Evolutionary conservation across 805 yeast genomes (phyloP).

Genomic region (Spathaspora arborariae): DNA sequence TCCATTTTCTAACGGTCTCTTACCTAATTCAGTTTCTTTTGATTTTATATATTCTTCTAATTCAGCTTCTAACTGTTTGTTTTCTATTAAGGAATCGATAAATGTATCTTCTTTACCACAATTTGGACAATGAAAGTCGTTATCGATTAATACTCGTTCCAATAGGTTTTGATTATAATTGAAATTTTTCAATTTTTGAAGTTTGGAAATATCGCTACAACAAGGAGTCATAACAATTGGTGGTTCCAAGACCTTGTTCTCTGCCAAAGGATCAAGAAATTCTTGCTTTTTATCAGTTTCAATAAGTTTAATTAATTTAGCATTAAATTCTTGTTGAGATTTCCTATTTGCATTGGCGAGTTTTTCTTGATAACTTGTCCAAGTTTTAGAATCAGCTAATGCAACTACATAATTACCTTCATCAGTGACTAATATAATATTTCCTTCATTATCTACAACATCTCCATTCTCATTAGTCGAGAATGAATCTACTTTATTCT

Average conservation of each 20-base stretch:
- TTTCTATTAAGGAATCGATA: conserved; percentile 66
- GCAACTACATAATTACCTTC: conserved; percentile 95
- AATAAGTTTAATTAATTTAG: conserved; percentile 26
- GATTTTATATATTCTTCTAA: conserved; percentile 49
- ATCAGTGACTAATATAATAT: conserved; percentile 80
- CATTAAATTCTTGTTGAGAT: conserved; percentile 51
- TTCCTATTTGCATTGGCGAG: conserved; percentile 46
- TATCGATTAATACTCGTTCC: conserved; percentile 57
- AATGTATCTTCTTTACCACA: conserved; percentile 73
- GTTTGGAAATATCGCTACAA: conserved; percentile 54
- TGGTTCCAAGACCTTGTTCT: conserved; percentile 53
- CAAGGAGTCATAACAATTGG: conserved; percentile 82
- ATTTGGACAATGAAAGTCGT: conserved; percentile 87
- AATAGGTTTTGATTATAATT: conserved; percentile 35
- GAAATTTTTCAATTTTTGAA: conserved; percentile 49
- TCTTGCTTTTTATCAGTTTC: conserved; percentile 32
- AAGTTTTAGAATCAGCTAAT: conserved; percentile 88
- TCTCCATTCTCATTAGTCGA: conserved; percentile 41
- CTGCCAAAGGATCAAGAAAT: conserved; percentile 61
- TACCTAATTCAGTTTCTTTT: conserved; percentile 28
- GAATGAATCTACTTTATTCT: conserved; percentile 33
- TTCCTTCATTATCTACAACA: conserved; percentile 42
- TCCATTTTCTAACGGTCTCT: conserved; percentile 29
- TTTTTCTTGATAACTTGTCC: conserved; percentile 82
- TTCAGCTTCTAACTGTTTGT: conserved; percentile 53